Percentiles rank a stretch among this genome's conserved stretches.
Conservation (phyloP, 108 stramenopile genomes). For the Fistulifera pelliculosa region DNA sequence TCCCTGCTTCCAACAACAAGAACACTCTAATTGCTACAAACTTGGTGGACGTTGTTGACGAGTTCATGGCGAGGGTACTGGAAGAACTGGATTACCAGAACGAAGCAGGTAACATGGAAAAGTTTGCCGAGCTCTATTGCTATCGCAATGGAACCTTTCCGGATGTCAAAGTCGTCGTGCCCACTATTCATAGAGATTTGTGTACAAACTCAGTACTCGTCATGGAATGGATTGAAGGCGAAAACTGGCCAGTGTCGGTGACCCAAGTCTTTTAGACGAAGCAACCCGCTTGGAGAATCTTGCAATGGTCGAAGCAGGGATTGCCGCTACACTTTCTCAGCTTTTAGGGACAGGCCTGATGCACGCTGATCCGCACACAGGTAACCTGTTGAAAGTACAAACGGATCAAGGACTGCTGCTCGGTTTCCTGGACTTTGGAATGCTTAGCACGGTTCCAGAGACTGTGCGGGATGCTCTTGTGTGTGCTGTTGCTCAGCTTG, state of each 20-base stretch:
- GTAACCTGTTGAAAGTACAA: conserved; percentile 62
- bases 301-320: conserved; percentile 49
- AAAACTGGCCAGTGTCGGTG: conserved; percentile 43
- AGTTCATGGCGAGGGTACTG: conserved; percentile 55
- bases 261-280: conserved; percentile 8
- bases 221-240: conserved; percentile 90
- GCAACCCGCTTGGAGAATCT: conserved; percentile 32
- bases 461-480: conserved; percentile 65
- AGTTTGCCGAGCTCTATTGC: conserved; percentile 48
- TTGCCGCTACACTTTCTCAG: conserved; percentile 66
- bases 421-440: conserved; percentile 73
- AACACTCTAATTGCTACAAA: conserved; percentile 35
- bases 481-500: conserved; percentile 61
- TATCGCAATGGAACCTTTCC: conserved; percentile 54
- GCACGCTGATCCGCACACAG: conserved; percentile 73
- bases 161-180: conserved; percentile 73
- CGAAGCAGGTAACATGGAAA: conserved; percentile 74
- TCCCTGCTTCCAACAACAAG: not conserved
- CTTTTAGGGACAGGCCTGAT: conserved; percentile 62
- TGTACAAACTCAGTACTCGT: conserved; percentile 78
- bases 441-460: conserved; percentile 46
- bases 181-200: conserved; percentile 68
- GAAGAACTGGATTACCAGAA: conserved; percentile 92
- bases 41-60: conserved; percentile 40
- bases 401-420: conserved; percentile 11